Evolutionary conservation across 495 filamentous ascomycete genomes (phyloP).

Genomic region (Massariosphaeria phaeospora): DNA sequence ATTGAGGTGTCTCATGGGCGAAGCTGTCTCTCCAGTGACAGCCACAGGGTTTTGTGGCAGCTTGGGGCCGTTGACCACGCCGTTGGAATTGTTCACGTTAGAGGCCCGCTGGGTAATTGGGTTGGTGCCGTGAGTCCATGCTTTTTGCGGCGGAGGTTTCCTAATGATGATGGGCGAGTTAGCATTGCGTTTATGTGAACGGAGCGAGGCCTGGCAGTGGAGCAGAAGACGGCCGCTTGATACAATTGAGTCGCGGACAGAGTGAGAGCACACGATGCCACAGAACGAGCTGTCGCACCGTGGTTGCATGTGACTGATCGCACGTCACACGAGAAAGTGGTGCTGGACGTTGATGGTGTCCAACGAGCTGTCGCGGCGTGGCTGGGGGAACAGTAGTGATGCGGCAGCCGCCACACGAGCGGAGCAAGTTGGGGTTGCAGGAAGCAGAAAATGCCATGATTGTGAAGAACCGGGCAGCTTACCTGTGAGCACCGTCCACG

Average conservation of each 20-base stretch:
- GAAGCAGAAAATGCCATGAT: background rate
- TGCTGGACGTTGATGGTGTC: conserved; percentile 1
- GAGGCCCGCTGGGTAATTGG: conserved; percentile 57
- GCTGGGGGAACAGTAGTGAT: conserved; percentile 5
- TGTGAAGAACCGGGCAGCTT: conserved; percentile 19
- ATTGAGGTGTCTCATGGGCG: conserved; percentile 59
- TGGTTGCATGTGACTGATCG: conserved; percentile 31
- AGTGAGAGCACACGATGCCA: background rate
- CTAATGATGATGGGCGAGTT: conserved; percentile 36
- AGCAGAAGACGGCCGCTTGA: background rate
- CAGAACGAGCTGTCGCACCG: conserved; percentile 22
- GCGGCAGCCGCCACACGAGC: background rate
- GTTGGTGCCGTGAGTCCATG: conserved; percentile 61
- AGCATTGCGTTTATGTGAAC: conserved; percentile 7
- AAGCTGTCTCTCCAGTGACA: conserved; percentile 49
- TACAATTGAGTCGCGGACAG: background rate
- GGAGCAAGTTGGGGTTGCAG: background rate
- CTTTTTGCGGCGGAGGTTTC: conserved; percentile 48
- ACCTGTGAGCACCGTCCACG: conserved; percentile 53
- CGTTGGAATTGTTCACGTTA: conserved; percentile 51
- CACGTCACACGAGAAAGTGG: conserved; percentile 30
- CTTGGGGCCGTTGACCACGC: conserved; percentile 43
- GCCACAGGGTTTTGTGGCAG: conserved; percentile 30
- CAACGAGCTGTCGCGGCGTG: conserved; percentile 28
- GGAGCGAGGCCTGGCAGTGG: conserved; percentile 1